These are phyloP conservation scores for Heracleum sosnowskyi DNA, from an alignment of 129 eudicot genomes.

Conservation along the genomic window DNA sequence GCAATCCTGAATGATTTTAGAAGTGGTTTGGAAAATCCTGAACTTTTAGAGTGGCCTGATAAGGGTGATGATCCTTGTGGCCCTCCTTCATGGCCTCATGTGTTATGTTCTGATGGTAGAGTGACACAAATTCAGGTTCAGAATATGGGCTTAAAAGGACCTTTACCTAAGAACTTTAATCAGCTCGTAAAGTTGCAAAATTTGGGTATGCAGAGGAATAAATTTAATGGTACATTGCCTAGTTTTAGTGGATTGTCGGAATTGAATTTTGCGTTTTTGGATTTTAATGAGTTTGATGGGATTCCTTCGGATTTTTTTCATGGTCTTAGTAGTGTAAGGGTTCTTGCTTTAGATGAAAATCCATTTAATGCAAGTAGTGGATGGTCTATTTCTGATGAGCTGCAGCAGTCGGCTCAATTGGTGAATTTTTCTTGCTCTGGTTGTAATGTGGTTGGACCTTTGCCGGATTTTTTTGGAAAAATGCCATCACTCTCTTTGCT, in stretches of 20 bases:
- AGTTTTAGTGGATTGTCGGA: conserved; percentile 32
- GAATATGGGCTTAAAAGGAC: conserved; percentile 27
- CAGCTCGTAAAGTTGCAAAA: conserved; percentile 23
- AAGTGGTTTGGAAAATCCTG: conserved; percentile 32
- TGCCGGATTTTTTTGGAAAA: conserved; percentile 56
- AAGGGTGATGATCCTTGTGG: conserved; percentile 42
- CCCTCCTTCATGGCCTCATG: conserved; percentile 38
- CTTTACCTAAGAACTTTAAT: conserved; percentile 29
- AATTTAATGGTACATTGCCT: conserved; percentile 27
- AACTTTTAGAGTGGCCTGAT: conserved; percentile 29
- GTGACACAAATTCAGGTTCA: conserved; percentile 41
- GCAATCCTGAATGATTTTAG: conserved; percentile 29
- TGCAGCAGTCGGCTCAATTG: conserved; percentile 29
- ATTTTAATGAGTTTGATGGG: conserved; percentile 26
- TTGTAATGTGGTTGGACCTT: conserved; percentile 51
- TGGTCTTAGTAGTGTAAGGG: conserved; percentile 26
- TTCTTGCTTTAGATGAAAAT: conserved; percentile 29
- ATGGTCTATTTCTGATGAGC: conserved; percentile 35
- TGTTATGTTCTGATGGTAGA: conserved; percentile 31
- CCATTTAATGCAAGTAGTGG: conserved; percentile 30
- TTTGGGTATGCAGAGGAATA: conserved; percentile 35
- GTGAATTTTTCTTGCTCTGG: conserved; percentile 44
- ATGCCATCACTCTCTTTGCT: conserved; percentile 38
- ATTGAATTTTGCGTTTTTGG: conserved; percentile 31
- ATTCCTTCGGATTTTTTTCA: conserved; percentile 34